phyloP scores from a whole-genome alignment of 2,329 filamentous ascomycete species.

The Colletotrichum musae region DNA sequence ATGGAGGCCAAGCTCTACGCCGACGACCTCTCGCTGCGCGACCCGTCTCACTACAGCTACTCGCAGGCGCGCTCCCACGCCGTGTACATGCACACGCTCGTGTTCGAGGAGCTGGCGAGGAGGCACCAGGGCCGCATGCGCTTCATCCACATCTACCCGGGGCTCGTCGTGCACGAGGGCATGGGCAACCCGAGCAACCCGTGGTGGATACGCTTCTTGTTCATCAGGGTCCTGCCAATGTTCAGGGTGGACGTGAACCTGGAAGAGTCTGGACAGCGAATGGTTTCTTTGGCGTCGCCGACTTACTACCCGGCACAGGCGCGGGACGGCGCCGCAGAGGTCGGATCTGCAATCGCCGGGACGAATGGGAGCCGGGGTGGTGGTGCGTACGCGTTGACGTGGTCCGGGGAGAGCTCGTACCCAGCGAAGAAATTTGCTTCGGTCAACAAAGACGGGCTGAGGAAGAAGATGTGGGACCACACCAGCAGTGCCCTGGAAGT shows the following conservation, averaged over 20 bases:
- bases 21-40: constrained; percentile 3
- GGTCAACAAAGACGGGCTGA: not conserved
- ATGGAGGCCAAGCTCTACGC: not conserved
- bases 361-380: not conserved
- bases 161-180: not conserved
- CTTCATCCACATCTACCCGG: not conserved
- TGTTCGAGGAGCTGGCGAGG: not conserved
- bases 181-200: not conserved
- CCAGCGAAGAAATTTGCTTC: not conserved
- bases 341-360: not conserved
- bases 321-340: not conserved
- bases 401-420: not conserved
- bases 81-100: constrained; percentile 3
- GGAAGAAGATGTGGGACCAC: constrained; percentile 7
- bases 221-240: not conserved
- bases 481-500: not conserved
- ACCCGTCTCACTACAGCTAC: not conserved
- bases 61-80: not conserved
- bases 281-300: not conserved
- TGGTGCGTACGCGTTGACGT: not conserved
- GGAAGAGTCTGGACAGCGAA: not conserved
- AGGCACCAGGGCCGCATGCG: not conserved
- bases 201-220: not conserved
- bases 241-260: not conserved
- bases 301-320: not conserved